Evolutionary conservation across 2,329 filamentous ascomycete genomes (phyloP), one percentile per base, ranked within the genome.

Genomic region (Stagonosporopsis vannaccii): DNA sequence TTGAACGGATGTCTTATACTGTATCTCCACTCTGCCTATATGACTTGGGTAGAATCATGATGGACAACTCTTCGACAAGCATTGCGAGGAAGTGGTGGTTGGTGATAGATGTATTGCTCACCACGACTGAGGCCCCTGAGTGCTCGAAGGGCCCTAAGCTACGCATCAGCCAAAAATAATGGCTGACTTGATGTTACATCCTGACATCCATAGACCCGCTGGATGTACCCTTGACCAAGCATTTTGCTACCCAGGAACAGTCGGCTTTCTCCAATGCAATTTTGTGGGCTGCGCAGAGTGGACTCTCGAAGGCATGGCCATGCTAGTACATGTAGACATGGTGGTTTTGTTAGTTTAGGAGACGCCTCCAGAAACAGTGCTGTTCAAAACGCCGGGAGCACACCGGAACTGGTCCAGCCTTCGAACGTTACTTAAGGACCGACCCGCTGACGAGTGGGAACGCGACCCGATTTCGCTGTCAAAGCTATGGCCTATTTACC

Each of bases 371-470:
- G 35, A 37, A 44, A 22, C 23, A n/a, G 46, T 50, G 41, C 44
- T 23, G 35, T 19, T 19, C 45, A 13, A 50, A 43, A 47, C 51
- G 22, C 51, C 51, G 39, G 33, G 4, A 44, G 45, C n/a, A 22
- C 22, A 11, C 46, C 35, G 47, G 35, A 36, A 23, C 23, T 15
- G 47, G 42, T 39, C 47, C 41, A 51, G 53, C 22, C 52, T 46
- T 33, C n/a, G 23, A 51, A 51, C 53, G 53, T 48, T 44, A 44
- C 22, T 47, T 19, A 17, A 56, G 53, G 53, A 56, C 53, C 53
- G 46, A 51, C 41, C 53, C 53, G 53, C 37, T 26, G 43, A 56
- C 53, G 53, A 56, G 53, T 56, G 53, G 53, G 53, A 56, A 56
- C 25, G 32, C 53, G 13, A 46, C 36, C 53, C 53, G 53, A 39